Percentiles rank a stretch among this genome's conserved stretches.
phyloP scores from a whole-genome alignment of 768 basidiomycete genomes.

The Phylloporus scabripes region DNA sequence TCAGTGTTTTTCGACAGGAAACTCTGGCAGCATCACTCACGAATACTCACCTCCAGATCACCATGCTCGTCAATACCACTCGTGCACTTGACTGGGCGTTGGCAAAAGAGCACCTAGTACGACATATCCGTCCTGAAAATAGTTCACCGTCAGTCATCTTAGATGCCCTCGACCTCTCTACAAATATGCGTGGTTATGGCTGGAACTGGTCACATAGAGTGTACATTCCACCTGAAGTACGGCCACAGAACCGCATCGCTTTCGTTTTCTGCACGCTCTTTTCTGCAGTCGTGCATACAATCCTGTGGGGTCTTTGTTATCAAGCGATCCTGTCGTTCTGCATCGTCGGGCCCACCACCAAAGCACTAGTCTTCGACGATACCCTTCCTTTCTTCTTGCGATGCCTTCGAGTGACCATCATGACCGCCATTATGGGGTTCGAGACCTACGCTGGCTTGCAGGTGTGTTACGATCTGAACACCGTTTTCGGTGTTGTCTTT shows the following conservation, averaged over 20 bases:
- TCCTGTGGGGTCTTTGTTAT: constrained; percentile 44
- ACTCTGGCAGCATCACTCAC: background rate
- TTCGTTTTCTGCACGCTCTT: constrained; percentile 36
- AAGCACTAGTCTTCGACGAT: constrained; percentile 29
- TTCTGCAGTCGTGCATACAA: constrained; percentile 32
- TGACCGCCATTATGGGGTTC: constrained; percentile 41
- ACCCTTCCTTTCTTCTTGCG: constrained; percentile 22
- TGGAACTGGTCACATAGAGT: constrained; percentile 51
- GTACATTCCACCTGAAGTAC: constrained; percentile 33
- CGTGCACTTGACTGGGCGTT: constrained; percentile 19
- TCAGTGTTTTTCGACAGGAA: background rate
- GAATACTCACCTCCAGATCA: constrained; percentile 3
- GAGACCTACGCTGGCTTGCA: constrained; percentile 42
- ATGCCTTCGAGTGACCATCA: constrained; percentile 37
- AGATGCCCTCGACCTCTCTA: constrained; percentile 47
- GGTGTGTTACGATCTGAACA: constrained; percentile 23
- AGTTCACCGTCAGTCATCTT: constrained; percentile 1
- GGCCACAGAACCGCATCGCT: constrained; percentile 33
- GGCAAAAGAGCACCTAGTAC: constrained; percentile 10
- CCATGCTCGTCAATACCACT: constrained; percentile 7
- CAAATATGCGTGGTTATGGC: constrained; percentile 51
- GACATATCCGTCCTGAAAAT: constrained; percentile 7
- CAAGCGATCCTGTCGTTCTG: constrained; percentile 42
- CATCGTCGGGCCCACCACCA: constrained; percentile 16
- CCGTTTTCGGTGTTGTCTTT: constrained; percentile 22